These are phyloP conservation scores for Mortierella sp. DNA, from an alignment of 371 early-diverging fungal species.

Conservation along the genomic window DNA sequence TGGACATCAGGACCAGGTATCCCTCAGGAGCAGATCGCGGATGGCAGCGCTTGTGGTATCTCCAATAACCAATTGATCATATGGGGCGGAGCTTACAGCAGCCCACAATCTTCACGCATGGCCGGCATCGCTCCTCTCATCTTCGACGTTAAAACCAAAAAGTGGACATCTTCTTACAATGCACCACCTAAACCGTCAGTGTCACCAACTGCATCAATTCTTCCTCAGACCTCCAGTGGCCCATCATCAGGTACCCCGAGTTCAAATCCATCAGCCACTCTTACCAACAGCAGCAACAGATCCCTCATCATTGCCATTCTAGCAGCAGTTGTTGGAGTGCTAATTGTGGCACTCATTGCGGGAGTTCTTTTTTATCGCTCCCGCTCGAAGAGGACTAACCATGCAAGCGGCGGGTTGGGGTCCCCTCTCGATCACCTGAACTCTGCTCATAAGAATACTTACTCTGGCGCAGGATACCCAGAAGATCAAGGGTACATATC, in stretches of 20 bases:
- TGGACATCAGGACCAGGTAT: slow-evolving; percentile 22
- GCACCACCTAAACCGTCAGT: background rate
- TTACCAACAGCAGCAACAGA: background rate
- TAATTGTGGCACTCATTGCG: too few species aligned
- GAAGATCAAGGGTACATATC: background rate
- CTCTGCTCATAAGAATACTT: background rate
- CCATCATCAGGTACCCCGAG: background rate
- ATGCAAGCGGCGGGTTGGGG: background rate
- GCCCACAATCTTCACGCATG: background rate
- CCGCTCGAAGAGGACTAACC: background rate
- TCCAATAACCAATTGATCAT: slow-evolving; percentile 22
- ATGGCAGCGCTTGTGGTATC: slow-evolving; percentile 21
- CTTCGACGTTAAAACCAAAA: slow-evolving; percentile 1
- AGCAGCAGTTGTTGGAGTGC: background rate
- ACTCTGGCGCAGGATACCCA: background rate
- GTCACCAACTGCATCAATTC: background rate
- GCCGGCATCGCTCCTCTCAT: background rate
- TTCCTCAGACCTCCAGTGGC: background rate
- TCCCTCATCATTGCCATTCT: background rate
- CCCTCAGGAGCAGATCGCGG: background rate
- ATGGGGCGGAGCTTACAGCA: slow-evolving; percentile 19
- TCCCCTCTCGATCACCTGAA: too few species aligned
- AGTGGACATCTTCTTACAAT: background rate
- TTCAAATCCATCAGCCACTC: background rate
- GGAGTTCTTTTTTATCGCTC: background rate